Evolutionary conservation across 2,329 filamentous ascomycete genomes (phyloP).

Genomic region (Pseudofabraea citricarpa): DNA sequence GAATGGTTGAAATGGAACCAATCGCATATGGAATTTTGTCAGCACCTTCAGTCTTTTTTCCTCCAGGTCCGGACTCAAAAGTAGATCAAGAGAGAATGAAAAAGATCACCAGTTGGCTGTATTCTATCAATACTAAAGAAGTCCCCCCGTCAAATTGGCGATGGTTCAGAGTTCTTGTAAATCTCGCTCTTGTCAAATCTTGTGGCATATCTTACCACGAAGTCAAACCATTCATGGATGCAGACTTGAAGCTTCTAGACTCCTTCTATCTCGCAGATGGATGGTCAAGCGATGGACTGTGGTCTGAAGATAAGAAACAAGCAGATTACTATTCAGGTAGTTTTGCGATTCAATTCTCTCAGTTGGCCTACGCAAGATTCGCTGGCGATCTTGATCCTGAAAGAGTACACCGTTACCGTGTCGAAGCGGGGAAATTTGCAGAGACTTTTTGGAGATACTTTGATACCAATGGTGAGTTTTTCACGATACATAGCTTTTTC

Average conservation of each 20-base stretch:
- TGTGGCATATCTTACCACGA: constrained; percentile 31
- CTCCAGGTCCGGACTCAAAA: constrained; percentile 6
- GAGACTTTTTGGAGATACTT: constrained; percentile 42
- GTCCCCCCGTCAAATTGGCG: constrained; percentile 46
- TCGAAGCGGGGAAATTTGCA: constrained; percentile 36
- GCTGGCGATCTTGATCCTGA: constrained; percentile 34
- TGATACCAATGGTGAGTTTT: constrained; percentile 33
- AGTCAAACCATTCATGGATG: constrained; percentile 31
- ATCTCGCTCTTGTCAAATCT: constrained; percentile 37
- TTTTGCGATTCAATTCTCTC: constrained; percentile 47
- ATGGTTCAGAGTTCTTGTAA: constrained; percentile 46
- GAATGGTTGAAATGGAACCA: constrained; percentile 50
- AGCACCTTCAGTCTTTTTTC: constrained; percentile 33
- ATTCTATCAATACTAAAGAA: constrained; percentile 34
- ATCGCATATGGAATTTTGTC: constrained; percentile 42
- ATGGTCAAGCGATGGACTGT: constrained; percentile 43
- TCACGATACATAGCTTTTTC: not conserved
- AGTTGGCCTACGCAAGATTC: constrained; percentile 40
- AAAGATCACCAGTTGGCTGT: constrained; percentile 38
- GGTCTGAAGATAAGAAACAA: constrained; percentile 30
- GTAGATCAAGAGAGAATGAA: constrained; percentile 24
- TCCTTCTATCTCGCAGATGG: constrained; percentile 39
- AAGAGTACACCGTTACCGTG: constrained; percentile 32
- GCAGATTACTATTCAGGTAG: constrained; percentile 49
- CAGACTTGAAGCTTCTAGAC: constrained; percentile 39